Base-by-base conservation (phyloP, 169 alveolate species). In the Plasmodium gaboni region DNA sequence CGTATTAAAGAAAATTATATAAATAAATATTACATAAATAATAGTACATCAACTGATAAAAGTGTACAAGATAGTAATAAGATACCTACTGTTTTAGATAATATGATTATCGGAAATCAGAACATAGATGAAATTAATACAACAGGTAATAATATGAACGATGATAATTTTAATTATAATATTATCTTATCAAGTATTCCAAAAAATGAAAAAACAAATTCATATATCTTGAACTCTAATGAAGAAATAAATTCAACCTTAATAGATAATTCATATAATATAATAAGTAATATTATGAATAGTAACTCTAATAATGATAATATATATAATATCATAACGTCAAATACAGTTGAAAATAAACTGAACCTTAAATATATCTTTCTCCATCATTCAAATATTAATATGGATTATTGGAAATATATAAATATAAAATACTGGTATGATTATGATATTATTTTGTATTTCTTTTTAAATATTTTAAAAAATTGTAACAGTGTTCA, bases 341-440 rank as follows among this genome's bases (percentile, higher is more conserved):
- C 17, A 15, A 32, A 13, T 17, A 74, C 3, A 13, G 48, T 60
- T 50, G 53, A 50, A 60, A 22, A 8, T 28, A 61, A 12, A 24
- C 28, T 17, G 9, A 68, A 53, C 15, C 50, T 51, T 24, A 78
- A 78, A 15, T 48, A 78, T 51, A 48, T 69, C 4, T 78, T 78
- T n/a, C 46, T 78, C 19, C 76, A 78, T 28, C 68, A 65, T 69
- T 78, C 67, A 19, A 46, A 78, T 10, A 42, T 78, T 64, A 65
- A 44, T 22, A 38, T 64, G 19, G 67, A 64, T 10, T 64, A 50
- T 24, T 78, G 89, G 89, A 78, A 65, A 26, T 76, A 78, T 26
- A 65, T 78, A 51, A 78, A 78, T 44, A 48, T 78, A 32, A 76
- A 78, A 22, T 78, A 72, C 50, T 78, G 89, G 89, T 17, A 59